Base-by-base conservation (phyloP, 371 early-diverging fungal species). In the Zychaea mexicana region DNA sequence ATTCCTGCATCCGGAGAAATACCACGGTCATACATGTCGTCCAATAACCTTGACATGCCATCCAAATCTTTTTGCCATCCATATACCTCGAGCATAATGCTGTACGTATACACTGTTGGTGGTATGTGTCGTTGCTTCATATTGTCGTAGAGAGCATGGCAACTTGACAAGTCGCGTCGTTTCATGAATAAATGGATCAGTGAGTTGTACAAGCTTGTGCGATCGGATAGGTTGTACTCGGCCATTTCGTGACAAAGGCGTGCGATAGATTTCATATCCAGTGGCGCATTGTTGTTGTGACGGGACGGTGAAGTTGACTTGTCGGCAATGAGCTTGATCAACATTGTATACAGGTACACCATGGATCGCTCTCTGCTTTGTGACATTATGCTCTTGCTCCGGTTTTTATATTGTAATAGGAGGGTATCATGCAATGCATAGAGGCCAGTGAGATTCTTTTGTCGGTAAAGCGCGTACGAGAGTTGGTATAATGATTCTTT, bases 341-440 rank as follows among this genome's bases (percentile, higher is more conserved):
- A 22, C 62, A 65, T 69, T 9, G 66, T 59, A 22, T 62, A 62
- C 10, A 69, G 57, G 52, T 69, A 65, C 22, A 61, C 27, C 54
- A 65, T 38, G 17, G 58, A 31, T 19, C 65, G 70, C 8, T 52
- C 15, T 31, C 32, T 46, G 19, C 70, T 58, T n/a, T 38, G 49
- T 1, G 70, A 65, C 31, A 52, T 52, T n/a, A 52, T 47, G 49
- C 13, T 22, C 3, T 42, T 39, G 39, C n/a, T 36, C 19, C 36
- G 22, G 27, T 55, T 22, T 28, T 33, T 47, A 42, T 60, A 57
- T 24, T 62, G 58, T 15, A 59, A 10, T 10, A 57, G 31, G 27
- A 69, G 59, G 66, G 65, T 62, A 62, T 65, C 66, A 46, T 69
- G 70, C 13, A 69, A 24, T 15, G 55, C 59, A 17, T 65, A 65